A percentile compares a stretch with the other conserved stretches of the same genome.
These are phyloP conservation scores for Penicillium vulpinum DNA, from an alignment of 2,329 filamentous ascomycete genomes.

Conservation along the genomic window DNA sequence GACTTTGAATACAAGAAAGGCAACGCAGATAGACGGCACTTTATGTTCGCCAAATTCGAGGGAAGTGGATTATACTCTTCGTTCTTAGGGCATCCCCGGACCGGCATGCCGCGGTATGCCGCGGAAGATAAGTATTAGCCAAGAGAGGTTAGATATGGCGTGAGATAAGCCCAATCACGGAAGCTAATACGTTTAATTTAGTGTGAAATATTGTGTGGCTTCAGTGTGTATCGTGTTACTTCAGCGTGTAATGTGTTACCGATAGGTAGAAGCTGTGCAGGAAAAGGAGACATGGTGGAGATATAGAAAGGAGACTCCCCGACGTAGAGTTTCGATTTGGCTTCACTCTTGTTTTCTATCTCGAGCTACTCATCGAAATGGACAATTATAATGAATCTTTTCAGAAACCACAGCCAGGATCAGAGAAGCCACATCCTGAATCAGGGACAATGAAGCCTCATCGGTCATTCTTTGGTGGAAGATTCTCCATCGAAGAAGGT, in stretches of 20 bases:
- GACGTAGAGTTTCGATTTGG: neutral
- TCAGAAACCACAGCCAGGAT: neutral
- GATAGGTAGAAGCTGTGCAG: neutral
- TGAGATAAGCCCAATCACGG: conserved; percentile 17
- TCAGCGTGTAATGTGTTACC: neutral
- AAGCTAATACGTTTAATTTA: conserved; percentile 17
- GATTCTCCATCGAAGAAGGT: conserved; percentile 23
- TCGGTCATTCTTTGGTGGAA: conserved; percentile 14
- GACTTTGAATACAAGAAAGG: neutral
- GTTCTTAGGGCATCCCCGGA: conserved; percentile 14
- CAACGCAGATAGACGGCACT: neutral
- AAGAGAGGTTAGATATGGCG: conserved; percentile 17
- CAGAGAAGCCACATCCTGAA: neutral
- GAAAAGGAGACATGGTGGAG: neutral
- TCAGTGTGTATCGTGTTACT: too few species aligned
- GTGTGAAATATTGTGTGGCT: too few species aligned
- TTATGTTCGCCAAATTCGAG: conserved; percentile 1
- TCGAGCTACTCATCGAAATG: neutral
- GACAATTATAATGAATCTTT: neutral
- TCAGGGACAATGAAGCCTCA: neutral
- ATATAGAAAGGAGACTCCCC: conserved; percentile 3
- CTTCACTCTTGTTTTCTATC: neutral
- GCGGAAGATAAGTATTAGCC: conserved; percentile 18
- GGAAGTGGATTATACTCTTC: neutral
- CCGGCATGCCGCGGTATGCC: conserved; percentile 29